Evolutionary conservation across 805 yeast genomes (phyloP).

Genomic region (Saccharomyces cerevisiae): DNA sequence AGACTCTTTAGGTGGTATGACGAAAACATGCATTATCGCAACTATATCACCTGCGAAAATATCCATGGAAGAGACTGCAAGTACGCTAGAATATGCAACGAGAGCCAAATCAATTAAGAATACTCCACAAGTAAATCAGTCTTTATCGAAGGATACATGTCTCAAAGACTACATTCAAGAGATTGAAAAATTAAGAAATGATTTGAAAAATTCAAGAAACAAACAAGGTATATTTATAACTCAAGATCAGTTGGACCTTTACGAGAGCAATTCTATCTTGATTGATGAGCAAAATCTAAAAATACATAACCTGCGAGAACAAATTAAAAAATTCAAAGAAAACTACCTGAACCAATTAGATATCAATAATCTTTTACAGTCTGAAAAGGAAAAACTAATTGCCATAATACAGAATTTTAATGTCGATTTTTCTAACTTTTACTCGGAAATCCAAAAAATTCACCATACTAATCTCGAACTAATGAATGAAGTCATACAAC

Average conservation of each 20-base stretch:
- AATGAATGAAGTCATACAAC: conserved; percentile 7
- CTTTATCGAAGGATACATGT: conserved; percentile 50
- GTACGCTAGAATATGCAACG: conserved; percentile 77
- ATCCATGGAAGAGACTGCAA: conserved; percentile 65
- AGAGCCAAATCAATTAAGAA: conserved; percentile 71
- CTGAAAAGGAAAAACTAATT: conserved; percentile 6
- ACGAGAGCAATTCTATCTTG: conserved; percentile 42
- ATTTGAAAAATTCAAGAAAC: conserved; percentile 52
- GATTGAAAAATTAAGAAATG: conserved; percentile 49
- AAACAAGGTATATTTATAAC: conserved; percentile 64
- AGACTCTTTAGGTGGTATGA: conserved; percentile 77
- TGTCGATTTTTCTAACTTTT: conserved; percentile 9
- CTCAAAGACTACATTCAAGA: conserved; percentile 47
- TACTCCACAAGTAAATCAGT: conserved; percentile 54
- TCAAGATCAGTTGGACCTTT: conserved; percentile 31
- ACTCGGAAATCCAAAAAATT: conserved; percentile 9
- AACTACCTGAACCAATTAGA: conserved; percentile 34
- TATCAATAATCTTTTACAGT: conserved; percentile 15
- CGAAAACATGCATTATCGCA: conserved; percentile 76
- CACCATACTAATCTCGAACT: conserved; percentile 12
- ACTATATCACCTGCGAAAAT: conserved; percentile 72
- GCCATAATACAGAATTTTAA: conserved; percentile 15
- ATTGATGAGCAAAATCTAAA: conserved; percentile 44
- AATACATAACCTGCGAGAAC: conserved; percentile 41
- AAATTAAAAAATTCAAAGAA: conserved; percentile 35